Evolutionary conservation across 495 filamentous ascomycete genomes (phyloP).

Genomic region (Stereocaulon alpinum): DNA sequence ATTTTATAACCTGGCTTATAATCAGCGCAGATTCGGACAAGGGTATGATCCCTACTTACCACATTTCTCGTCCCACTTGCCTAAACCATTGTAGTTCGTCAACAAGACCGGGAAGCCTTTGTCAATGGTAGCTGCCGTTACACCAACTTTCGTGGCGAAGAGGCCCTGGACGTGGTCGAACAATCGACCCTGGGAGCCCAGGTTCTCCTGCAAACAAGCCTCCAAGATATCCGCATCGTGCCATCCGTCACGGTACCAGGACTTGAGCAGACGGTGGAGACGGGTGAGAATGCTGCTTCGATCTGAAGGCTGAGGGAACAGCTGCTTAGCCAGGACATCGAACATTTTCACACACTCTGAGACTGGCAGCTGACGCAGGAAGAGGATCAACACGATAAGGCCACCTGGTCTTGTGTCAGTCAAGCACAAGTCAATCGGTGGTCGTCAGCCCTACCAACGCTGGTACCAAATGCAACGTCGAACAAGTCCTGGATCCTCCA

Average conservation of each 20-base stretch:
- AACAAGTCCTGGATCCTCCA: constrained; percentile 6
- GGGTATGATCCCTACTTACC: not conserved
- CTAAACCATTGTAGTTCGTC: constrained; percentile 6
- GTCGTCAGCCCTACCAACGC: not conserved
- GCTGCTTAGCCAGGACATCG: not conserved
- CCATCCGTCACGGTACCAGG: no score
- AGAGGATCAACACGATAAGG: constrained; percentile 2
- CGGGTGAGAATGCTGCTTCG: not conserved
- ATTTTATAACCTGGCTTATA: constrained; percentile 5
- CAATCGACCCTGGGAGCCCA: not conserved
- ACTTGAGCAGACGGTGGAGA: not conserved
- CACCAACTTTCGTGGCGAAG: not conserved
- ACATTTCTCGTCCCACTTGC: not conserved
- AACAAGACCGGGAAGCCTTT: constrained; percentile 1
- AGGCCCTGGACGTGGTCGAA: not conserved
- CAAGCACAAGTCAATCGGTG: no score
- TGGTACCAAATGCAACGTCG: constrained; percentile 9
- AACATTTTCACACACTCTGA: not conserved
- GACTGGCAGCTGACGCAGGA: not conserved
- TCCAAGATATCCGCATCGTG: not conserved
- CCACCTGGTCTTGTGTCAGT: not conserved
- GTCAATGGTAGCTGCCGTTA: not conserved
- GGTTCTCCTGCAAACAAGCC: not conserved
- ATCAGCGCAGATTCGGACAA: no score
- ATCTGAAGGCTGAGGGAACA: no score